Percentiles rank a stretch among this genome's conserved stretches.
Conservation (phyloP, 805 yeast genomes). For the Candida silvicultrix region DNA sequence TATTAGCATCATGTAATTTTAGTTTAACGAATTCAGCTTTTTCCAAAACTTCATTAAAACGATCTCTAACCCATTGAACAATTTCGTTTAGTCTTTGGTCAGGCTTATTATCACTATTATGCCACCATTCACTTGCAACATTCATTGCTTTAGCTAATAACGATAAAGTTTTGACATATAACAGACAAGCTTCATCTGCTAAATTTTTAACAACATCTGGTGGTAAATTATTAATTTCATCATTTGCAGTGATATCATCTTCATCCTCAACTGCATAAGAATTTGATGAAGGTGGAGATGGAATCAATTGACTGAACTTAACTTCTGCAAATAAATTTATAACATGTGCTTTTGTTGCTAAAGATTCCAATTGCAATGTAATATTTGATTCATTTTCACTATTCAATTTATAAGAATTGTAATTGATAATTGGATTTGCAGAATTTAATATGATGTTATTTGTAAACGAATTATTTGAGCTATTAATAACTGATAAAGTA, state of each 20-base stretch:
- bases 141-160: conserved; percentile 83
- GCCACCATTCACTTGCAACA: conserved; percentile 89
- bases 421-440: conserved; percentile 6
- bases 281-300: conserved; percentile 42
- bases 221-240: conserved; percentile 32
- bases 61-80: conserved; percentile 82
- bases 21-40: conserved; percentile 76
- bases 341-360: conserved; percentile 89
- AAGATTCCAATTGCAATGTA: conserved; percentile 50
- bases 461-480: conserved; percentile 17
- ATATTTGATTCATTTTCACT: conserved; percentile 32
- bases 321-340: conserved; percentile 85
- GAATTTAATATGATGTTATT: conserved; percentile 10
- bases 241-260: conserved; percentile 15
- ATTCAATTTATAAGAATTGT: neutral
- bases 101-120: conserved; percentile 34
- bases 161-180: conserved; percentile 80
- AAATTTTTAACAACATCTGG: conserved; percentile 50
- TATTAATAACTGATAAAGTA: conserved; percentile 11
- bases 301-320: conserved; percentile 79
- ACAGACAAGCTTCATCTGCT: conserved; percentile 80
- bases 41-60: conserved; percentile 83
- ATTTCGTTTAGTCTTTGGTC: conserved; percentile 45
- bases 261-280: conserved; percentile 32
- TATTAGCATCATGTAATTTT: conserved; percentile 45